Conservation (phyloP, 1,139 yeast genomes). For the Geotrichum phurueaensis region DNA sequence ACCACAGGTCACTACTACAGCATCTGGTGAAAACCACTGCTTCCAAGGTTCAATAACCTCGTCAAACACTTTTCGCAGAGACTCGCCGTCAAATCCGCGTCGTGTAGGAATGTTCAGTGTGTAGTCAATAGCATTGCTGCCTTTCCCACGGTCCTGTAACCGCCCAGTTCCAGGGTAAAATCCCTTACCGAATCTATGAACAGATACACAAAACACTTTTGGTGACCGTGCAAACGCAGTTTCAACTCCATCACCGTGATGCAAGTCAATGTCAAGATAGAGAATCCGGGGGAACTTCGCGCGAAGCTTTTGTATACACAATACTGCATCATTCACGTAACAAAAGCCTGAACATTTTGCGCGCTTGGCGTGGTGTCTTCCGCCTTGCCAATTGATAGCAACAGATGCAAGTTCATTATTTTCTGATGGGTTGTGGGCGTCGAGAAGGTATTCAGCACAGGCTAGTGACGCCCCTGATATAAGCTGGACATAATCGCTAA, state of each 20-base stretch:
- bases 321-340: constrained; percentile 60
- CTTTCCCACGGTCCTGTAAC: constrained; percentile 35
- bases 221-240: constrained; percentile 53
- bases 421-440: not conserved
- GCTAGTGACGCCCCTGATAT: constrained; percentile 56
- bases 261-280: constrained; percentile 68
- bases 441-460: constrained; percentile 40
- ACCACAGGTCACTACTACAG: constrained; percentile 61
- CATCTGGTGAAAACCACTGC: constrained; percentile 42
- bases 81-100: constrained; percentile 50
- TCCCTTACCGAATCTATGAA: constrained; percentile 60
- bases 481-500: constrained; percentile 46
- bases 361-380: constrained; percentile 64
- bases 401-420: constrained; percentile 27
- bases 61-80: constrained; percentile 38
- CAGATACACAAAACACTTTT: constrained; percentile 54
- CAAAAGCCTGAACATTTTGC: constrained; percentile 65
- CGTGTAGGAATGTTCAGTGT: constrained; percentile 52
- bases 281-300: constrained; percentile 45
- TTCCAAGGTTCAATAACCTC: constrained; percentile 45
- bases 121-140: constrained; percentile 25
- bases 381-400: constrained; percentile 73
- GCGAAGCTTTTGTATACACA: constrained; percentile 49
- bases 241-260: constrained; percentile 79
- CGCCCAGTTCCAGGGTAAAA: constrained; percentile 71